phyloP scores from a whole-genome alignment of 192 early-diverging fungal genomes.

The Coemansia sp. region DNA sequence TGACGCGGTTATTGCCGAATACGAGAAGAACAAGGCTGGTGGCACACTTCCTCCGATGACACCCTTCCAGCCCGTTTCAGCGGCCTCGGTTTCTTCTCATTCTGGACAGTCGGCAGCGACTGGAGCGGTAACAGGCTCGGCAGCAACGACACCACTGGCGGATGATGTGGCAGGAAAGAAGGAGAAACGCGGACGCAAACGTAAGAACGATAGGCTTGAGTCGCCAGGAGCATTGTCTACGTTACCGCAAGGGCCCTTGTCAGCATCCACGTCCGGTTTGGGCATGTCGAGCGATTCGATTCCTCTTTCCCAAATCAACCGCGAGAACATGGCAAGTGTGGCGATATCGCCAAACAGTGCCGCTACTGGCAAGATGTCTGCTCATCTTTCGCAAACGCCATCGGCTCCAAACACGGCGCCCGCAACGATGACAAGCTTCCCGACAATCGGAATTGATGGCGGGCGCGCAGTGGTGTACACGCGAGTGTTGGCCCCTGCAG shows the following conservation, averaged over 20 bases:
- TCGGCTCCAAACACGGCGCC: conserved; percentile 29
- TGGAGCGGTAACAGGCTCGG: background rate
- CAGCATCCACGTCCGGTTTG: conserved; percentile 5
- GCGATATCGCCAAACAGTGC: background rate
- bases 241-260: background rate
- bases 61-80: conserved; percentile 17
- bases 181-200: conserved; percentile 47
- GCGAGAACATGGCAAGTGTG: conserved; percentile 4
- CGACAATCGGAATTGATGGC: conserved; percentile 46
- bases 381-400: background rate
- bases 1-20: conserved; percentile 50
- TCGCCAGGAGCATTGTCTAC: background rate
- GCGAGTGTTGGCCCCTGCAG: conserved; percentile 13
- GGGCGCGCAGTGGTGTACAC: conserved; percentile 38
- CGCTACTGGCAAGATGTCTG: background rate
- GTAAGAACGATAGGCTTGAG: conserved; percentile 26
- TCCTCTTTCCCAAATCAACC: conserved; percentile 7
- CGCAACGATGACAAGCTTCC: conserved; percentile 35
- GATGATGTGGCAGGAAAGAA: conserved; percentile 14
- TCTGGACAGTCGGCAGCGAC: conserved; percentile 5
- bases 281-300: background rate
- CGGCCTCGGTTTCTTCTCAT: background rate
- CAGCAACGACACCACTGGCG: background rate
- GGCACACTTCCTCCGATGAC: conserved; percentile 32
- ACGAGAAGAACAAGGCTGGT: conserved; percentile 27